Conservation (phyloP, 2,329 filamentous ascomycete genomes). For the Uncinocarpus reesii region DNA sequence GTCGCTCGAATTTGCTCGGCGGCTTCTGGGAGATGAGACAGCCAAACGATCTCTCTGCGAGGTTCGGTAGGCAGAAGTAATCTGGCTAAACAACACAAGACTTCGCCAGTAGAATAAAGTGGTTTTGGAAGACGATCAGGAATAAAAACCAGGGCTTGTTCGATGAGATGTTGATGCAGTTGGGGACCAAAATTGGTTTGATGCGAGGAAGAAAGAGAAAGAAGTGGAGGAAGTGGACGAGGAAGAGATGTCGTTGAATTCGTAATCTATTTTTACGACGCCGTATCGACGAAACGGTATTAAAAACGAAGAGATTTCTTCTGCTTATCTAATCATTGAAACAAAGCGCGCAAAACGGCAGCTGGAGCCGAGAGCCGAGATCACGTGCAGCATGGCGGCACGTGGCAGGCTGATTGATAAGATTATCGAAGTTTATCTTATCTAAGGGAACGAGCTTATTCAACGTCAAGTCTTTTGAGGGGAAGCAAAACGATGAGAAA, state of each 20-base stretch:
- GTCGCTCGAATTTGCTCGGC: slow-evolving; percentile 31
- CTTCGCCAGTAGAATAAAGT: background rate
- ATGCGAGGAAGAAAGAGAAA: slow-evolving; percentile 19
- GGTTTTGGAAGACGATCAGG: background rate
- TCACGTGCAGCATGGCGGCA: background rate
- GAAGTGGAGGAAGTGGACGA: slow-evolving; percentile 16
- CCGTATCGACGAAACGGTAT: background rate
- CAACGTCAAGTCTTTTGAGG: background rate
- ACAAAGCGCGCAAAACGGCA: background rate
- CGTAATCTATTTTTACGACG: slow-evolving; percentile 1
- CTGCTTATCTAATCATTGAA: background rate
- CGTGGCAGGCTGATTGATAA: background rate
- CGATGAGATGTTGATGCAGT: slow-evolving; percentile 3
- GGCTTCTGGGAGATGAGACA: slow-evolving; percentile 29
- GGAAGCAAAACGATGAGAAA: background rate
- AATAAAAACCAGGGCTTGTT: background rate
- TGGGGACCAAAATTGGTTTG: background rate
- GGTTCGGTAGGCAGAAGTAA: background rate
- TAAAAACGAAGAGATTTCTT: background rate
- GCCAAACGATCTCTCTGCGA: slow-evolving; percentile 11
- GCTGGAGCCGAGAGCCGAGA: background rate
- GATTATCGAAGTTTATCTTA: background rate
- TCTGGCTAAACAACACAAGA: background rate
- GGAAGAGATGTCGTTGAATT: background rate
- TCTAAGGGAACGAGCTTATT: background rate